Percentiles rank a stretch among this genome's conserved stretches.
These are phyloP conservation scores for Alternaria ethzedia DNA, from an alignment of 2,329 filamentous ascomycete species.

Conservation along the genomic window DNA sequence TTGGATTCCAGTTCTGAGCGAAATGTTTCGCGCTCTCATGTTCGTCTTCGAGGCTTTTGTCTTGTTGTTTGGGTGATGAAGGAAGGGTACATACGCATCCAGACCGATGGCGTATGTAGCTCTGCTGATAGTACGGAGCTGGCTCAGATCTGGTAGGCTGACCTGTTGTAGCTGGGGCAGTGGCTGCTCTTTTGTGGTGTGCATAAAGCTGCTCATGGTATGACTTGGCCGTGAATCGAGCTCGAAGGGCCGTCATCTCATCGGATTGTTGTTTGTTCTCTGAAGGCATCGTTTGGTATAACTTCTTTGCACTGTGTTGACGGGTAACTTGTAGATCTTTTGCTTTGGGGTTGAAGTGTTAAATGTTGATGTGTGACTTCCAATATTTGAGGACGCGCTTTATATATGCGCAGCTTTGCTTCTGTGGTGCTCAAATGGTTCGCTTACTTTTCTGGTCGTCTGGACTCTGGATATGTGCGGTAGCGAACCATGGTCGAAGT, in stretches of 20 bases:
- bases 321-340: neutral
- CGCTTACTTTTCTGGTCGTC: neutral
- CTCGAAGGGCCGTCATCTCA: neutral
- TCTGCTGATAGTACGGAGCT: neutral
- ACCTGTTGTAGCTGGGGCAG: neutral
- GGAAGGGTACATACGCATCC: neutral
- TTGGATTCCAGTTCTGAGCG: neutral
- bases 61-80: neutral
- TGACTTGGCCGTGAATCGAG: neutral
- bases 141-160: neutral
- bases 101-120: neutral
- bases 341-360: neutral
- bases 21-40: neutral
- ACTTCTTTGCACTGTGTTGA: rapidly evolving
- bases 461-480: neutral
- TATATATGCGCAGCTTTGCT: neutral
- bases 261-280: neutral
- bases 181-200: neutral
- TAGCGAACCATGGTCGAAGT: neutral
- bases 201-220: neutral
- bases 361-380: neutral
- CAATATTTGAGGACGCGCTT: rapidly evolving
- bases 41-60: neutral
- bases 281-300: neutral
- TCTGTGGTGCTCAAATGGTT: neutral